Percentiles rank a stretch among this genome's conserved stretches.
These are phyloP conservation scores for Orbilia blumenaviensis DNA, from an alignment of 2,329 filamentous ascomycete species.

Conservation along the genomic window DNA sequence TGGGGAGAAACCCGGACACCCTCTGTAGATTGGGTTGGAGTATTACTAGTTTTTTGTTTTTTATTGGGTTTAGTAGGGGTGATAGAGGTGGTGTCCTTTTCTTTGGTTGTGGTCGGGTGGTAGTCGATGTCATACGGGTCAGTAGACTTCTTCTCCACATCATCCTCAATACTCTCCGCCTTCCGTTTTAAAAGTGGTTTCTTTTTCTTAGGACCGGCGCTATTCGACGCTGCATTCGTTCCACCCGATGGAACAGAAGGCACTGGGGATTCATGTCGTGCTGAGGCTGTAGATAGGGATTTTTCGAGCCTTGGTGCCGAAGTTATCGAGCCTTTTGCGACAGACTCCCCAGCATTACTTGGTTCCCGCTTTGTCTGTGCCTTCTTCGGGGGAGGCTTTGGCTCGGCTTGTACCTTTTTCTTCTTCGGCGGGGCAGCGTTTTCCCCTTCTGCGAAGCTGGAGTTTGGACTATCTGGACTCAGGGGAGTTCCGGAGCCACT, in stretches of 20 bases:
- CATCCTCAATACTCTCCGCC: conserved; percentile 47
- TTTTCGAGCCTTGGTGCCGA: conserved; percentile 47
- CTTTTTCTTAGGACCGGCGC: conserved; percentile 36
- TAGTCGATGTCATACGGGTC: conserved; percentile 49
- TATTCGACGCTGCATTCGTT: neutral
- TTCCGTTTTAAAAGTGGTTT: conserved; percentile 47
- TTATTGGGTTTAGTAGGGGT: conserved; percentile 47
- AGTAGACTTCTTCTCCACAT: conserved; percentile 28
- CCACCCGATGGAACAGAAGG: conserved; percentile 5
- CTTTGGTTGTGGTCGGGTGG: conserved; percentile 26
- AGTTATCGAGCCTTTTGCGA: conserved; percentile 44
- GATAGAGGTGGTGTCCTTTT: conserved; percentile 24
- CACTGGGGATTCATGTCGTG: conserved; percentile 30
- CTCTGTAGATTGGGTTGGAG: conserved; percentile 30
- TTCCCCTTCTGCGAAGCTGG: conserved; percentile 43
- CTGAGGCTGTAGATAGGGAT: conserved; percentile 29
- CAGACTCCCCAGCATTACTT: conserved; percentile 11
- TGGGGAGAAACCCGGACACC: conserved; percentile 40
- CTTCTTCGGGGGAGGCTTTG: conserved; percentile 42
- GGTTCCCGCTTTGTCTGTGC: conserved; percentile 31
- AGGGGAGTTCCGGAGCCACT: conserved; percentile 48
- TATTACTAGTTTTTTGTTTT: conserved; percentile 49
- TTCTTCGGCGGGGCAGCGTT: conserved; percentile 32
- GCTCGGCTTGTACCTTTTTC: conserved; percentile 30
- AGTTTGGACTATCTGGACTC: conserved; percentile 42